phyloP scores from a whole-genome alignment of 805 yeast genomes.

The Starmerella bombicola region DNA sequence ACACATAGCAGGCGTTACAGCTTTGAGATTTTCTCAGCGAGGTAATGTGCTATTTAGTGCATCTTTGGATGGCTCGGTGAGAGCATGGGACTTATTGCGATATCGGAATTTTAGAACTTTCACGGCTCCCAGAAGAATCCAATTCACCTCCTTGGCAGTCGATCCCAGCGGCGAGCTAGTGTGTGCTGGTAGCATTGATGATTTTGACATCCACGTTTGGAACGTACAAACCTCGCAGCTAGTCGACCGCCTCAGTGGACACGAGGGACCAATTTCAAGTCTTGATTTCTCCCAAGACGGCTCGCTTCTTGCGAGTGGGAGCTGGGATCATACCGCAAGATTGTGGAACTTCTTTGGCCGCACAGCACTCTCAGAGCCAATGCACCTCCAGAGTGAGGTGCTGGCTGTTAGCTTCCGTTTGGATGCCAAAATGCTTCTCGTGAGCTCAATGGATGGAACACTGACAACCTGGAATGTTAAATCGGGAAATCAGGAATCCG shows the following conservation, averaged over 20 bases:
- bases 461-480: conserved; percentile 73
- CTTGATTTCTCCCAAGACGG: conserved; percentile 77
- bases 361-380: conserved; percentile 78
- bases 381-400: conserved; percentile 74
- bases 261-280: conserved; percentile 88
- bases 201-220: conserved; percentile 89
- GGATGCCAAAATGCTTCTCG: conserved; percentile 84
- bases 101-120: conserved; percentile 90
- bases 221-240: conserved; percentile 92
- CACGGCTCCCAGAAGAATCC: conserved; percentile 79
- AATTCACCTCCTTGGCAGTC: conserved; percentile 78
- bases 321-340: conserved; percentile 93
- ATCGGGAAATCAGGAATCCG: conserved; percentile 63
- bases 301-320: conserved; percentile 68
- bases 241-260: conserved; percentile 79
- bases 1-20: conserved; percentile 80
- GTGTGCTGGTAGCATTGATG: conserved; percentile 85
- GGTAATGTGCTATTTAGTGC: conserved; percentile 88
- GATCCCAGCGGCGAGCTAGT: conserved; percentile 97
- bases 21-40: conserved; percentile 70
- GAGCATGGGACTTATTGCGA: conserved; percentile 93
- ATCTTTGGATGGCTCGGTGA: conserved; percentile 88
- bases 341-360: conserved; percentile 89
- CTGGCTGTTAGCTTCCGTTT: conserved; percentile 75
- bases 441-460: conserved; percentile 79